Evolutionary conservation across 371 early-diverging fungal species (phyloP).

Genomic region (Parasitella parasitica): DNA sequence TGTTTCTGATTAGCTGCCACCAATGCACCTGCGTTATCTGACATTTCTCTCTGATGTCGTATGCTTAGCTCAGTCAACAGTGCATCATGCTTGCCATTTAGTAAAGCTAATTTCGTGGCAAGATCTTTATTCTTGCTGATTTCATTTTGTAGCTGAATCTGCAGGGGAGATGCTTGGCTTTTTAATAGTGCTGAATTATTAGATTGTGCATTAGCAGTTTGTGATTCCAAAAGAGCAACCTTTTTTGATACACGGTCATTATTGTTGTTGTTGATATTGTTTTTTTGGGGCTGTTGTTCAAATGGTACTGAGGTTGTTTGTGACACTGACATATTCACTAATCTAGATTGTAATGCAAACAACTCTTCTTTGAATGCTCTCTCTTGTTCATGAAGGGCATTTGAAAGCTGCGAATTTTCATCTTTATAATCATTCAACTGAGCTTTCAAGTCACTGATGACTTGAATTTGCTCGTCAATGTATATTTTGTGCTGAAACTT

Average conservation of each 20-base stretch:
- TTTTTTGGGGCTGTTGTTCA: neutral
- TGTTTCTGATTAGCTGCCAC: neutral
- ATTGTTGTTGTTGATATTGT: neutral
- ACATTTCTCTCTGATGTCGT: neutral
- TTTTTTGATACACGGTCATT: neutral
- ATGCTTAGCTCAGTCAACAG: neutral
- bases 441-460: neutral
- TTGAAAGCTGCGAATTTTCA: neutral
- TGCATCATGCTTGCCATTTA: neutral
- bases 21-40: neutral
- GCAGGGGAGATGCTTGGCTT: neutral
- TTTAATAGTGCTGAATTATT: neutral
- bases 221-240: neutral
- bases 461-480: neutral
- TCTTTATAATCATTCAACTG: neutral
- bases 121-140: neutral
- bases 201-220: neutral
- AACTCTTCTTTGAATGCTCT: neutral
- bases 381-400: neutral
- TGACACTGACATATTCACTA: neutral
- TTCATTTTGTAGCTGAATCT: neutral
- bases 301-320: neutral
- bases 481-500: neutral
- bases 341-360: neutral
- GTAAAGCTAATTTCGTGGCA: neutral